Percentiles rank a stretch among this genome's conserved stretches.
These are phyloP conservation scores for Xerocomellus dryophilus DNA, from an alignment of 768 basidiomycete genomes.

Conservation along the genomic window DNA sequence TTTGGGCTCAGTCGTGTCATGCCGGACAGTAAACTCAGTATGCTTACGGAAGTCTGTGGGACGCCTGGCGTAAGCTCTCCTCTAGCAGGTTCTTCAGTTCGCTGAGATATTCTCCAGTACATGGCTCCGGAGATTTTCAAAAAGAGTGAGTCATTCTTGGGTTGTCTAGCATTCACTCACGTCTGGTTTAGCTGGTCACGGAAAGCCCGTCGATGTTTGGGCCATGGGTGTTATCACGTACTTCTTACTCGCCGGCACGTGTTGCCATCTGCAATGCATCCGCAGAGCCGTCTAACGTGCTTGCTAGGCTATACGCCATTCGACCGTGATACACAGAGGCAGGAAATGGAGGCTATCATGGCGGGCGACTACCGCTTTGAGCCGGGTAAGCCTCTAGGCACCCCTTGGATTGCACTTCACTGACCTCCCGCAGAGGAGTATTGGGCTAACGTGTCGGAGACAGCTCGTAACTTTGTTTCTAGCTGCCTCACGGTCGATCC, in stretches of 20 bases:
- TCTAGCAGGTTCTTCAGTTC: not conserved
- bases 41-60: slow-evolving; percentile 94
- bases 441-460: slow-evolving; percentile 79
- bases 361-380: slow-evolving; percentile 91
- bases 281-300: not conserved
- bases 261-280: not conserved
- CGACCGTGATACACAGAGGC: slow-evolving; percentile 82
- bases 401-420: not conserved
- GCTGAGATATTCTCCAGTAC: slow-evolving; percentile 46
- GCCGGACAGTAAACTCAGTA: slow-evolving; percentile 82
- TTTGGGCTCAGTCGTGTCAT: slow-evolving; percentile 91
- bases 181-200: slow-evolving; percentile 66
- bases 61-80: slow-evolving; percentile 69
- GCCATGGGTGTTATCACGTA: slow-evolving; percentile 99
- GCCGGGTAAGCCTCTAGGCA: slow-evolving; percentile 41
- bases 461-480: slow-evolving; percentile 80
- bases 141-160: slow-evolving; percentile 55
- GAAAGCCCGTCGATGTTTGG: slow-evolving; percentile 94
- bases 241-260: slow-evolving; percentile 75
- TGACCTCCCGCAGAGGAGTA: slow-evolving; percentile 56
- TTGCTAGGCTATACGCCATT: slow-evolving; percentile 87
- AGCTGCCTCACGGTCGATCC: slow-evolving; percentile 87
- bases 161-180: not conserved
- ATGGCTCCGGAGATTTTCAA: slow-evolving; percentile 97
- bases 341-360: slow-evolving; percentile 95